Conservation (phyloP, 2,329 filamentous ascomycete genomes). For the Colletotrichum tabaci region DNA sequence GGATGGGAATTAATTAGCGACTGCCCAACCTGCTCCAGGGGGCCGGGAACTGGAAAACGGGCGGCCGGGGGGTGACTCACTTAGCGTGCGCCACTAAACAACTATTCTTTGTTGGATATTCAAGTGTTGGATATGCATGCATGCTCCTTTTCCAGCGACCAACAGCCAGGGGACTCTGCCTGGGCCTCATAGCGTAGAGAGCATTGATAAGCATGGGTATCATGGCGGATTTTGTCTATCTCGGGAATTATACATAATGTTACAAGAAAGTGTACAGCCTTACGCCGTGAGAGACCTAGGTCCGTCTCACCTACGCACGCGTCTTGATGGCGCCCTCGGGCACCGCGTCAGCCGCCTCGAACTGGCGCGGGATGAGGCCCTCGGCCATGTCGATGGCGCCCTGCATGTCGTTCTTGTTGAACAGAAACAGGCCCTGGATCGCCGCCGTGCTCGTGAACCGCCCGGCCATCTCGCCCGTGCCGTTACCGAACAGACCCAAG, state of each 20-base stretch:
- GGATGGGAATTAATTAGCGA: neutral
- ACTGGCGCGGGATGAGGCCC: conserved; percentile 71
- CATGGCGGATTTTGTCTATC: conserved; percentile 15
- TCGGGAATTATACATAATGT: conserved; percentile 24
- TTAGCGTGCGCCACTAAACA: neutral
- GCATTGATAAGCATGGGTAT: neutral
- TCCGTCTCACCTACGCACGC: conserved; percentile 49
- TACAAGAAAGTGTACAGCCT: conserved; percentile 17
- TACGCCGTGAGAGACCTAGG: neutral
- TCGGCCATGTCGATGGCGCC: conserved; percentile 88
- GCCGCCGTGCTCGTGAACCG: conserved; percentile 86
- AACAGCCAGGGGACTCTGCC: neutral
- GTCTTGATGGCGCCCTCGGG: conserved; percentile 59
- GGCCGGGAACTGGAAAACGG: neutral
- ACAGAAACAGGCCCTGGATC: conserved; percentile 93
- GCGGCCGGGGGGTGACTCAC: conserved; percentile 7
- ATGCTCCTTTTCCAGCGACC: neutral
- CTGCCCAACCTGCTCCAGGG: no score
- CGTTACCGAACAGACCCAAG: conserved; percentile 78
- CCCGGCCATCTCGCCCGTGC: conserved; percentile 61
- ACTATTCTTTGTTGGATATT: no score
- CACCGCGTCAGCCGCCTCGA: conserved; percentile 62
- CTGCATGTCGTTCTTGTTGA: conserved; percentile 92
- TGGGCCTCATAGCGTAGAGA: neutral
- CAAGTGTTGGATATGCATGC: neutral